Evolutionary conservation across 495 filamentous ascomycete species (phyloP).

Genomic region (Peziza echinospora): DNA sequence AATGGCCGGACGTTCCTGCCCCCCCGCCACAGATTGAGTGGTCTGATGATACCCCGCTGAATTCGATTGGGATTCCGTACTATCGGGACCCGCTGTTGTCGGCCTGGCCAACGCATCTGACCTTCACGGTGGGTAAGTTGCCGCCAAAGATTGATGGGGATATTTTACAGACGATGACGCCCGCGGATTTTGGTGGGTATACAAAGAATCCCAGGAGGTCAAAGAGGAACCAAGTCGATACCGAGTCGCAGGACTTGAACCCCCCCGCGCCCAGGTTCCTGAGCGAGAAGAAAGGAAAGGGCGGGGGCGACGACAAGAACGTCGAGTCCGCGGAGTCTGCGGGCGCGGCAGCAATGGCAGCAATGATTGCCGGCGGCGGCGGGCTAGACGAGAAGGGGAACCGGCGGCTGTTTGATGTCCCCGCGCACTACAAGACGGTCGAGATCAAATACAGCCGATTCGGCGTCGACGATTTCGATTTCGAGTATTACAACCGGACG

Average conservation of each 20-base stretch:
- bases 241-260: slow-evolving; percentile 24
- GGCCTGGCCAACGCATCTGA: slow-evolving; percentile 63
- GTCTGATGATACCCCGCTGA: slow-evolving; percentile 54
- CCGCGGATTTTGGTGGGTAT: slow-evolving; percentile 33
- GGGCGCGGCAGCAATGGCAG: slow-evolving; percentile 41
- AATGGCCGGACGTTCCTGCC: slow-evolving; percentile 38
- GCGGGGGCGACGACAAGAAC: slow-evolving; percentile 28
- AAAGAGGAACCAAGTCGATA: slow-evolving; percentile 61
- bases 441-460: slow-evolving; percentile 97
- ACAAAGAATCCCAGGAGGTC: slow-evolving; percentile 55
- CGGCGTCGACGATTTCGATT: slow-evolving; percentile 95
- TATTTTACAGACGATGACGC: slow-evolving; percentile 40
- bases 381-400: slow-evolving; percentile 25
- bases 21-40: slow-evolving; percentile 34
- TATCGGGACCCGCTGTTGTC: slow-evolving; percentile 76
- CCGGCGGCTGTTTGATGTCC: slow-evolving; percentile 34
- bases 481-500: slow-evolving; percentile 88
- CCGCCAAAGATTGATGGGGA: slow-evolving; percentile 56
- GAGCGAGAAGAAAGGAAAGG: slow-evolving; percentile 55
- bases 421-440: slow-evolving; percentile 66
- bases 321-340: slow-evolving; percentile 23
- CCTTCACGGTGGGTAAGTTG: slow-evolving; percentile 65
- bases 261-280: slow-evolving; percentile 56
- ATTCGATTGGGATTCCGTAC: slow-evolving; percentile 72
- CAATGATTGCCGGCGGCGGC: no score